A percentile compares a stretch with the other conserved stretches of the same genome.
These are phyloP conservation scores for Gaeumannomyces sp. DNA, from an alignment of 2,329 filamentous ascomycete genomes.

Conservation along the genomic window DNA sequence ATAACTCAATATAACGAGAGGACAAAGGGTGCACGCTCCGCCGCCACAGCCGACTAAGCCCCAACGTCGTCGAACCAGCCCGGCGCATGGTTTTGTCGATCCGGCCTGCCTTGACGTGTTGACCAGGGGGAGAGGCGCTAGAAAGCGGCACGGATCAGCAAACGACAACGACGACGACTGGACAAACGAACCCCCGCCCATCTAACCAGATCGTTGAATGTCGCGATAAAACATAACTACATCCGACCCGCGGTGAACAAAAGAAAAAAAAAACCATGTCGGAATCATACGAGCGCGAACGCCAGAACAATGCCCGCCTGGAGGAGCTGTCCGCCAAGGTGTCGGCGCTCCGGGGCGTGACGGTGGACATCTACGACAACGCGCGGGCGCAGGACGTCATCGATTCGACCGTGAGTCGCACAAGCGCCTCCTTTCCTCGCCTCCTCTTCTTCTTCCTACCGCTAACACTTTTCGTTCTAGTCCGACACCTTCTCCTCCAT, in stretches of 20 bases:
- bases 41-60: too few relatives aligned
- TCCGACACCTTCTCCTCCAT: conserved; percentile 89
- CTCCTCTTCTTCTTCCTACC: not conserved
- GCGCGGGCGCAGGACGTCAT: conserved; percentile 83
- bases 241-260: too few relatives aligned
- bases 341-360: conserved; percentile 84
- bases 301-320: conserved; percentile 92
- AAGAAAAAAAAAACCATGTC: conserved; percentile 47
- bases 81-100: not conserved
- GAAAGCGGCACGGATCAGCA: too few relatives aligned
- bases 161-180: too few relatives aligned
- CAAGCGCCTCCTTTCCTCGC: conserved; percentile 3
- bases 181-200: too few relatives aligned
- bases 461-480: conserved; percentile 32
- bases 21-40: too few relatives aligned
- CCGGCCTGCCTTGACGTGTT: too few relatives aligned
- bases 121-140: too few relatives aligned
- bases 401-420: conserved; percentile 64
- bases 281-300: conserved; percentile 72
- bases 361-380: conserved; percentile 96
- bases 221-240: not conserved
- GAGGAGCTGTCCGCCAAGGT: conserved; percentile 89
- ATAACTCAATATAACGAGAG: not conserved
- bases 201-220: not conserved
- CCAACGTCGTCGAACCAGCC: too few relatives aligned